These are phyloP conservation scores for Coccomyxa sp. DNA, from an alignment of 139 green algal genomes.

Conservation along the genomic window DNA sequence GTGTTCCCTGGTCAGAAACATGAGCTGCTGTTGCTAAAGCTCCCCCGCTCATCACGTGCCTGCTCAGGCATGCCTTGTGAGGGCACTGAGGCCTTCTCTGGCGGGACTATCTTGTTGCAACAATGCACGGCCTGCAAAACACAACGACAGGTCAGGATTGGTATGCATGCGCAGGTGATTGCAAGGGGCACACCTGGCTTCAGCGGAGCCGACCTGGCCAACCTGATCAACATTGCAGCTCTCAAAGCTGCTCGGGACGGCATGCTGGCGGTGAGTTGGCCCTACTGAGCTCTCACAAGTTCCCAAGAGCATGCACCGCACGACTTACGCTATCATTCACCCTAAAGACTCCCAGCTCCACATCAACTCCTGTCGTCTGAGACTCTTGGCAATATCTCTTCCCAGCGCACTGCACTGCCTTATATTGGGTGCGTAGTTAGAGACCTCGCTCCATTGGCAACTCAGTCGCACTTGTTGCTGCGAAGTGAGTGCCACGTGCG, in stretches of 20 bases:
- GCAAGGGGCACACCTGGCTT: constrained; percentile 89
- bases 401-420: no score
- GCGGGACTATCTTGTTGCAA: neutral
- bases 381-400: no score
- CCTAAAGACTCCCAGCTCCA: no score
- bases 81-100: neutral
- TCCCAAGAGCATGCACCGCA: no score
- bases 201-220: constrained; percentile 87
- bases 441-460: no score
- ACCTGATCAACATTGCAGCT: constrained; percentile 94
- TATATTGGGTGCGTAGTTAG: no score
- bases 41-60: neutral
- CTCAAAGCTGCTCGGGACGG: constrained; percentile 73
- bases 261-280: constrained; percentile 35
- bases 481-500: no score
- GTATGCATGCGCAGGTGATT: constrained; percentile 49
- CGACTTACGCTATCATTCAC: no score
- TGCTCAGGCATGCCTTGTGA: neutral
- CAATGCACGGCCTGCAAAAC: no score
- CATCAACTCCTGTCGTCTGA: no score
- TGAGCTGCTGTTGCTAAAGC: neutral
- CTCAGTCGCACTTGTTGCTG: no score
- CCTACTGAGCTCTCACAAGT: no score
- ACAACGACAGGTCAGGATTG: neutral
- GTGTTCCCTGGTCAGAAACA: neutral